Base-by-base conservation (phyloP, 257 asterid genomes). In the Henckelia pumila region DNA sequence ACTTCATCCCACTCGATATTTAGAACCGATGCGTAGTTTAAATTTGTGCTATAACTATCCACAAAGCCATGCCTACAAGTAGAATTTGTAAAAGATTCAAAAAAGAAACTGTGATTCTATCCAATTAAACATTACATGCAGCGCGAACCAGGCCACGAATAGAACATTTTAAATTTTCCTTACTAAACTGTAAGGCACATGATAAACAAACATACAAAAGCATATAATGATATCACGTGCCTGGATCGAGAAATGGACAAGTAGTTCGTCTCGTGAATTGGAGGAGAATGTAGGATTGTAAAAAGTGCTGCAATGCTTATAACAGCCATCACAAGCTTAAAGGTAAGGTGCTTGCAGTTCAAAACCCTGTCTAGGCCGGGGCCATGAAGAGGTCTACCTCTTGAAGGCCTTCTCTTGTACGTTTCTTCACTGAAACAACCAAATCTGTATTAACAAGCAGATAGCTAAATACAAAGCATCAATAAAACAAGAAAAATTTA, bases 1-100 rank as follows among this genome's bases (percentile, higher is more conserved):
- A 88, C 81, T 56, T 90, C 84, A 35, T 84, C 90, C 98, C 98
- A 93, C 67, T 88, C 73, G 69, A 90, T 76, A 53, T 81, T 86
- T 44, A 81, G 67, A 66, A 28, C 50, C 49, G 96, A 85, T 10
- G 73, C 66, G 64, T 93, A 93, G 11, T 79, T 81, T 69, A 73
- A 69, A 71, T 84, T 85, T 23, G 60, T 74, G 56, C 84, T 82
- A 29, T 74, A 69, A 64, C 64, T 71, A 13, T 73, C 86, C 67
- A 76, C 75, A 77, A 78, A 78, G 76, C 75, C 77, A 68, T 84
- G 61, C 76, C 96, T 88, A 76, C 73, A 70, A 70, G 22, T 26
- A 69, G 66, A 66, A 19, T 35, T 70, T 70, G 52, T 9, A 56
- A 67, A 23, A 40, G 5, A 64, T 35, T 50, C 28, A 52, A 50